Conservation (phyloP, 1,284 basidiomycete species). For the Naganishia sp. region DNA sequence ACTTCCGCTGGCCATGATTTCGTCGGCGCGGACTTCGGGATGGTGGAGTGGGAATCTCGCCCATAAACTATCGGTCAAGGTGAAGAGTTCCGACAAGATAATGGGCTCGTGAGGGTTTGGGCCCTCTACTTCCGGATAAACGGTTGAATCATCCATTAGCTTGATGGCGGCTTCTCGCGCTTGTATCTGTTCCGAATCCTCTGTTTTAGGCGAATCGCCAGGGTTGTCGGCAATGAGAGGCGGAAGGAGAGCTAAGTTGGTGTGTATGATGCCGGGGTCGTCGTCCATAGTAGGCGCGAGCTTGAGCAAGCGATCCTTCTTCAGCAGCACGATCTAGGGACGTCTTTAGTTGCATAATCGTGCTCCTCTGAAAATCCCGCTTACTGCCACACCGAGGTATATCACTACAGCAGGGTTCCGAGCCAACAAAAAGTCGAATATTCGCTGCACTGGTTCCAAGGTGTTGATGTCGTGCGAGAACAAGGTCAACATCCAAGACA, state of each 20-base stretch:
- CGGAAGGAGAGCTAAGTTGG: conserved; percentile 71
- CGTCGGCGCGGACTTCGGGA: conserved; percentile 40
- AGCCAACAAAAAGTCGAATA: conserved; percentile 82
- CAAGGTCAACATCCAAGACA: conserved; percentile 85
- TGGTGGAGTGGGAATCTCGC: conserved; percentile 46
- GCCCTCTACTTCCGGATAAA: conserved; percentile 7
- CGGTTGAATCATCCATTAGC: conserved; percentile 5
- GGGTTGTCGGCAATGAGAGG: conserved; percentile 58
- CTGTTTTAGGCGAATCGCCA: not conserved
- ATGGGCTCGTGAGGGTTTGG: conserved; percentile 42
- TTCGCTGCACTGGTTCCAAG: conserved; percentile 76
- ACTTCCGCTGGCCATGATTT: conserved; percentile 49
- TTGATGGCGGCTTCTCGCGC: not conserved
- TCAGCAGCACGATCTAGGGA: conserved; percentile 49
- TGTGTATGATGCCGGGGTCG: conserved; percentile 63
- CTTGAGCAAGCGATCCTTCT: conserved; percentile 49
- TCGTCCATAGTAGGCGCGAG: conserved; percentile 43
- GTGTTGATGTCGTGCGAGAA: conserved; percentile 89
- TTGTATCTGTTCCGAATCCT: not conserved
- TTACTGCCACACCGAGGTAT: conserved; percentile 77
- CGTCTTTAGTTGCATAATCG: not conserved
- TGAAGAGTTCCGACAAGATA: conserved; percentile 46
- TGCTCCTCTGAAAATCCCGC: conserved; percentile 48
- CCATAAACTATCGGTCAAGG: conserved; percentile 45
- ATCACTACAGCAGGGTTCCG: conserved; percentile 77